Percentiles rank a stretch among this genome's conserved stretches.
These are phyloP conservation scores for Gigaspora rosea DNA, from an alignment of 192 early-diverging fungal genomes.

Conservation along the genomic window DNA sequence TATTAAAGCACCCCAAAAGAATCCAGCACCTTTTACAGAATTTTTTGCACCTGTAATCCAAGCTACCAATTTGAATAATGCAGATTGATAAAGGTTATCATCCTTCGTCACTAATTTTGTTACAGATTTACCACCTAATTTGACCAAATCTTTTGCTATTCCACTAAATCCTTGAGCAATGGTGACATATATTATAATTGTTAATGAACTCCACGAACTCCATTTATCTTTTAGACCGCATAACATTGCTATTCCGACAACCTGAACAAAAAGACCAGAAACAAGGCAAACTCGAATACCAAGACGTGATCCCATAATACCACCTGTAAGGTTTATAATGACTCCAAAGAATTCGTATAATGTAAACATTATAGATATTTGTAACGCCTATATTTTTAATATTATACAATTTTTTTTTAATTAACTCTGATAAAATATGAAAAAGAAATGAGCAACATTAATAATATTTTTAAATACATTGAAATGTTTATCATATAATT, in stretches of 20 bases:
- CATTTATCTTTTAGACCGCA: too few species aligned
- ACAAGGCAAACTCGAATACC: too few species aligned
- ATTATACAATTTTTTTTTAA: background rate
- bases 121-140: slow-evolving; percentile 47
- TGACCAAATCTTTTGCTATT: slow-evolving; percentile 52
- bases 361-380: slow-evolving; percentile 50
- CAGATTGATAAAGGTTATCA: slow-evolving; percentile 22
- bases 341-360: slow-evolving; percentile 50
- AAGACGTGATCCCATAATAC: slow-evolving; percentile 34
- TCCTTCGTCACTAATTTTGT: slow-evolving; percentile 47
- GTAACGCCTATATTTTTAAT: slow-evolving; percentile 25
- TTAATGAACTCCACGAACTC: slow-evolving; percentile 34
- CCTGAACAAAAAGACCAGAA: too few species aligned
- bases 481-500: slow-evolving; percentile 39
- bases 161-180: slow-evolving; percentile 47
- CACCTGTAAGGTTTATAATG: slow-evolving; percentile 48
- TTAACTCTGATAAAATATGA: background rate
- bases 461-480: slow-evolving; percentile 30
- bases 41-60: slow-evolving; percentile 53
- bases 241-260: too few species aligned
- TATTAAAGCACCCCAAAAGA: slow-evolving; percentile 45
- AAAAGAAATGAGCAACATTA: background rate
- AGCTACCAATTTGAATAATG: slow-evolving; percentile 47
- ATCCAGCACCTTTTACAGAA: slow-evolving; percentile 51
- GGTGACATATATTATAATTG: slow-evolving; percentile 41